Base-by-base conservation (phyloP, 192 early-diverging fungal genomes). In the Polychytrium aggregatum region DNA sequence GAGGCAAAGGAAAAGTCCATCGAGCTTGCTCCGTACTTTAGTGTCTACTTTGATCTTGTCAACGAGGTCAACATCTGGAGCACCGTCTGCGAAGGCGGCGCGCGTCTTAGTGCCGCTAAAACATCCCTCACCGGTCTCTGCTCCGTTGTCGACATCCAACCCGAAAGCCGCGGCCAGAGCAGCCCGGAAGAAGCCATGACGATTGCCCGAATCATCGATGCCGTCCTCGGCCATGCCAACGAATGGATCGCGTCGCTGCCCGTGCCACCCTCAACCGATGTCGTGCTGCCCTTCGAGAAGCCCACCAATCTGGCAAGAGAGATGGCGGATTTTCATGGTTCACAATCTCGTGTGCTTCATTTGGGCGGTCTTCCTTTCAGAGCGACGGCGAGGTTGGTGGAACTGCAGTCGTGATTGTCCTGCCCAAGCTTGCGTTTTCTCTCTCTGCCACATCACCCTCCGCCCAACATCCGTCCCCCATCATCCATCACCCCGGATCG, bases 1-100 rank as follows among this genome's bases (percentile, higher is more conserved):
- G 82, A 86, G 40, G 76, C 79, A 21, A 59, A 67, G 25, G 75
- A 80, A 38, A 86, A 86, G 54, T 50, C 57, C 21, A 69, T 86
- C 17, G 55, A 59, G 1, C 46, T 86, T 4, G 71, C 82, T 2
- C 33, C 50, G 0, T 82, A 81, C 36, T 60, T 85, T 20, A 53
- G 64, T 17, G 53, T 76, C 35, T 77, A 83, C 55, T 86, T 84
- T 50, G 83, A 83, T 43, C 54, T 82, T 21, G 81, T 71, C 57
- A 66, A 77, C 29, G 83, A 86, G 57, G 70, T 68, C 34, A 63
- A 71, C 34, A 62, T 26, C 81, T 31, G 62, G 74, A 20, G 58
- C 56, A 18, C 59, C 31, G 31, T 11, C 11, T 11, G 31, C 31
- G 4, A 11, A 4, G 6, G 11, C 11, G 11, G 6, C 31, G 6